A percentile compares a stretch with the other conserved stretches of the same genome.
Conservation (phyloP, 441 rosid species). For the Populus hybrid region DNA sequence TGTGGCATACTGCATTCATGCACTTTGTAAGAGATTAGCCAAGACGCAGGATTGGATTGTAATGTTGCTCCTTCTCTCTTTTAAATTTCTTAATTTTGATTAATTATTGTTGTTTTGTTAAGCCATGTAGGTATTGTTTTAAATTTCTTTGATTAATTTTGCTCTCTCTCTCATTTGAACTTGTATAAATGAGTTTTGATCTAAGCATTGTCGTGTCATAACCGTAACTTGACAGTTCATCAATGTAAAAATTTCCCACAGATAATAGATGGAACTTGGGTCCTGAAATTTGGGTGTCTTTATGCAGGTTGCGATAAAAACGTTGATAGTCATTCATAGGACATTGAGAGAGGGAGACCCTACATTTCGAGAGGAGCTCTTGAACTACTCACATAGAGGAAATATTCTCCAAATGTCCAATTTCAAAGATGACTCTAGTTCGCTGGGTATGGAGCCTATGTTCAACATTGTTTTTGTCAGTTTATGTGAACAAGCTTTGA, state of each 20-base stretch:
- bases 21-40: slow-evolving; percentile 64
- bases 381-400: slow-evolving; percentile 55
- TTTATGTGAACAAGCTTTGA: not conserved
- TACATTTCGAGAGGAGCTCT: slow-evolving; percentile 67
- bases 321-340: slow-evolving; percentile 72
- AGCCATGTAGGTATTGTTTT: not conserved
- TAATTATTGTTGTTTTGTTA: not conserved
- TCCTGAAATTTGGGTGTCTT: not conserved
- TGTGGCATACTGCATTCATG: slow-evolving; percentile 73
- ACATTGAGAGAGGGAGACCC: slow-evolving; percentile 85
- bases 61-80: slow-evolving; percentile 8
- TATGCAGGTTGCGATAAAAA: slow-evolving; percentile 67
- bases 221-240: not conserved
- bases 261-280: not conserved
- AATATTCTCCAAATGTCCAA: slow-evolving; percentile 68
- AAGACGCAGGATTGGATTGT: slow-evolving; percentile 75
- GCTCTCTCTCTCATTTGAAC: not conserved
- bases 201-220: not conserved
- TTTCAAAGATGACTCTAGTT: slow-evolving; percentile 75
- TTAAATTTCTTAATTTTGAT: not conserved
- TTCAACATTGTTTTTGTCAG: not conserved
- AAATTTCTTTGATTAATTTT: not conserved
- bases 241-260: not conserved
- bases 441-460: slow-evolving; percentile 42
- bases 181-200: not conserved